Conservation (phyloP, 2,329 filamentous ascomycete genomes). For the Cytospora schulzeri region DNA sequence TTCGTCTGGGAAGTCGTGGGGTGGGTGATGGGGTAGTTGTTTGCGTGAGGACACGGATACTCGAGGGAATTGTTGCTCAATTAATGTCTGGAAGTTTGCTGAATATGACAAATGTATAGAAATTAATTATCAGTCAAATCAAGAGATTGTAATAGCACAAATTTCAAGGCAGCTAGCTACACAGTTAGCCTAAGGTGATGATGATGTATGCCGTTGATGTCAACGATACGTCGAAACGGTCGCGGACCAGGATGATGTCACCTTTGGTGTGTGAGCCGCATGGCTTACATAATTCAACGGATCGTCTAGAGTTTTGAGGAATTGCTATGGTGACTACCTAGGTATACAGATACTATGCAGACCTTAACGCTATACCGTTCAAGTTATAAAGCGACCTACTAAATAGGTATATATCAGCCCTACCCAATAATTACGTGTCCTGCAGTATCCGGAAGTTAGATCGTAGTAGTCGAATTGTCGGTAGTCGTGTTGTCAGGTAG, state of each 20-base stretch:
- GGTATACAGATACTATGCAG: too few relatives aligned
- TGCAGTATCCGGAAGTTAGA: too few relatives aligned
- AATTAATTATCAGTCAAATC: not conserved
- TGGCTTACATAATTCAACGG: not conserved
- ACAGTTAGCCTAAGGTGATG: not conserved
- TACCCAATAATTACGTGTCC: too few relatives aligned
- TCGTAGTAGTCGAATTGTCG: too few relatives aligned
- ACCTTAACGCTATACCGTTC: too few relatives aligned
- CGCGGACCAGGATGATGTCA: conserved; percentile 21
- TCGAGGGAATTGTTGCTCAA: not conserved
- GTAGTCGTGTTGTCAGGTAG: too few relatives aligned
- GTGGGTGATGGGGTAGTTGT: not conserved
- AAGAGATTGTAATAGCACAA: not conserved
- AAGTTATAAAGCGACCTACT: too few relatives aligned
- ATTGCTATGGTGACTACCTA: too few relatives aligned
- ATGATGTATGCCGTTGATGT: conserved; percentile 13
- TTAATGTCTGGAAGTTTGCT: not conserved
- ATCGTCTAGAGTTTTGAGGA: not conserved
- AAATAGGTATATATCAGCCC: too few relatives aligned
- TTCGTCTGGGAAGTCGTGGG: not conserved
- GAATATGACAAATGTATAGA: not conserved
- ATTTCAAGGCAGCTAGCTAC: not conserved
- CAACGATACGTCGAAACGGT: not conserved
- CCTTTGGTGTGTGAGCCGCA: not conserved
- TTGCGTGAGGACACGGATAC: not conserved